Base-by-base conservation (phyloP, 345 rosid species). In the Aquilaria sinensis region DNA sequence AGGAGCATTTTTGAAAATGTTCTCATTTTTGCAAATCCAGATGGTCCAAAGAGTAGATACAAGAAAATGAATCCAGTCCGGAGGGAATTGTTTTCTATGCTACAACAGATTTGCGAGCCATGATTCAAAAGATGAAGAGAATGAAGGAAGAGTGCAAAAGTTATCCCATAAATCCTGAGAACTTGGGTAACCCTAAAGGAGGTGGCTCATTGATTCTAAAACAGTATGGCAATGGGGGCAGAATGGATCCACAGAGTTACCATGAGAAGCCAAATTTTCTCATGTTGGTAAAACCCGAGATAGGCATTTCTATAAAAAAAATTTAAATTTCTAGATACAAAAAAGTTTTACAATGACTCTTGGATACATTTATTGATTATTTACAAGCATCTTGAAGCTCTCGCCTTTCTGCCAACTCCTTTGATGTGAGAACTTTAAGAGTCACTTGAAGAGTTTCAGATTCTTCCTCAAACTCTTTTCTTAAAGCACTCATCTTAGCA, bases 331-430 rank as follows among this genome's bases (percentile, higher is more conserved):
- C n/a, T n/a, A 41, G 2, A 51, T 3, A 32, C 9, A 12, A 53
- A 43, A 10, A 2, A 8, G 8, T 32, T 12, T 9, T 9, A 3
- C 10, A 5, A 30, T 23, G 31, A 10, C 5, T 11, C 7, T 9
- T 29, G 56, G 31, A 46, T 72, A 69, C 81, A 32, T 49, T 53
- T 48, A 69, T 56, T 0, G 63, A 47, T 65, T 77, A 75, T 64
- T 75, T 46, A 11, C 71, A 69, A 70, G 77, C 83, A 48, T 61
- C 75, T 46, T 70, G 72, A 33, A 75, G 51, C 47, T 79, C 77
- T 50, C 59, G 51, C 31, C 68, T 79, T 34, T 59, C 64, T 11
- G 3, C 31, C 13, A 9, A 29, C 31, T 70, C 70, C 58, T 64
- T 63, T 12, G 64, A n/a, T 0, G 32, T 9, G 1, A 75, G 58